Evolutionary conservation across 176 grass and related monocot genomes (phyloP).

Genomic region (Oryza glumipatula): DNA sequence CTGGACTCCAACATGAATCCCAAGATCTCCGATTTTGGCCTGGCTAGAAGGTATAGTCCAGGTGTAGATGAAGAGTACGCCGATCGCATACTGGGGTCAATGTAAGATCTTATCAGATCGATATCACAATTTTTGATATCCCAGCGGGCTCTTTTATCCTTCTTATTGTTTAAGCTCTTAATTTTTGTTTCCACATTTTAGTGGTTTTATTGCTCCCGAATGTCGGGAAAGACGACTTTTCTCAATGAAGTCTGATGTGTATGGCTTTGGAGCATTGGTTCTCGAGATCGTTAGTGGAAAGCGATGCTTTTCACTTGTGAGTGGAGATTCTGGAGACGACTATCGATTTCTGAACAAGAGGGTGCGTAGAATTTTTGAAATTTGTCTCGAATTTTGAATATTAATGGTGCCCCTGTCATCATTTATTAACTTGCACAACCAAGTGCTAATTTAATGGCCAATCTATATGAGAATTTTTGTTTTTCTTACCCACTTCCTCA

Average conservation of each 20-base stretch:
- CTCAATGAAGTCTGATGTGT: constrained; percentile 50
- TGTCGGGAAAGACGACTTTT: constrained; percentile 20
- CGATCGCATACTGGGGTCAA: constrained; percentile 22
- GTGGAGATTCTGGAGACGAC: constrained; percentile 23
- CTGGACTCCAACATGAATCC: constrained; percentile 48
- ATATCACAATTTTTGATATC: not conserved
- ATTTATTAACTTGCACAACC: constrained; percentile 4
- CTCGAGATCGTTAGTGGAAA: constrained; percentile 38
- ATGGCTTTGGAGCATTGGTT: constrained; percentile 45
- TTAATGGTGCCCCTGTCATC: not conserved
- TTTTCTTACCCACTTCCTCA: not conserved
- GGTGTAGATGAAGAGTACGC: constrained; percentile 12
- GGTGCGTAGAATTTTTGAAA: constrained; percentile 12
- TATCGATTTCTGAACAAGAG: constrained; percentile 38
- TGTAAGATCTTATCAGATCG: constrained; percentile 16
- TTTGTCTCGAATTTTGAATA: not conserved
- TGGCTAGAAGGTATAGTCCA: constrained; percentile 22
- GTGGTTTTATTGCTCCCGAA: constrained; percentile 46
- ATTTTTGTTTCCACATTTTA: constrained; percentile 29
- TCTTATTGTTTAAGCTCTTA: not conserved
- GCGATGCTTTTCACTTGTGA: constrained; percentile 27
- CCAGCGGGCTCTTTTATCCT: not conserved
- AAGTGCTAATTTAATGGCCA: not conserved
- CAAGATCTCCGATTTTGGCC: constrained; percentile 52
- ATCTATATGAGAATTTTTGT: no score